Base-by-base conservation (phyloP, 192 early-diverging fungal species). In the Coemansia javaensis region DNA sequence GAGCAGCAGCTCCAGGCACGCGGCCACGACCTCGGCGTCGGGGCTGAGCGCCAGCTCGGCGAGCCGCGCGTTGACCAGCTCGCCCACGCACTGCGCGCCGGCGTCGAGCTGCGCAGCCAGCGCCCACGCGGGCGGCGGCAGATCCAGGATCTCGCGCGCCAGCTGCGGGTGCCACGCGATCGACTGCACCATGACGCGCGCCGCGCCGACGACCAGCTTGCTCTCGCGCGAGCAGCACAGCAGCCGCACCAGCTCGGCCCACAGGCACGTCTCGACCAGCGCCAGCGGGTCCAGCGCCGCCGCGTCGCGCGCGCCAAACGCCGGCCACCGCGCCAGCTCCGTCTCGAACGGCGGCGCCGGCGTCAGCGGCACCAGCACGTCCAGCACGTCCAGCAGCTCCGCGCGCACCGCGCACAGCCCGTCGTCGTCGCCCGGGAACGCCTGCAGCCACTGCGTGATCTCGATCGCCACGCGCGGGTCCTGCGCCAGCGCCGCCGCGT, bases 101-200 rank as follows among this genome's bases (percentile, higher is more conserved):
- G 5, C 7, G n/a, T 7, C 23, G 5, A 12, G 12, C n/a, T 37
- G 23, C 7, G 4, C 14, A 2, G 22, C 9, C 47, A 14, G 15
- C 11, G 47, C 50, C 53, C 55, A 51, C 25, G 28, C 32, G 5
- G 69, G 69, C 16, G 37, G 32, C 1, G 57, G 57, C 50, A 73
- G 54, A 15, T 51, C 57, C 7, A 73, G 50, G 22, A 73, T 58
- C 31, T 53, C 53, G 32, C 70, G 57, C 28, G 70, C 70, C 40
- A 74, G 41, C 54, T 74, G 70, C 40, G 70, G 70, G 33, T 74
- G 70, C 58, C 70, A 74, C 13, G 70, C 33, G 7, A 74, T 41
- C 7, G 63, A 42, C 45, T 74, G 70, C 23, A 62, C 63, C 58
- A 74, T 42, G 1, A 74, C 45, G 5, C 70, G 50, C 45, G 59